Evolutionary conservation across 495 filamentous ascomycete genomes (phyloP), one percentile per base, ranked within the genome.

Genomic region (Xylaria palmicola): DNA sequence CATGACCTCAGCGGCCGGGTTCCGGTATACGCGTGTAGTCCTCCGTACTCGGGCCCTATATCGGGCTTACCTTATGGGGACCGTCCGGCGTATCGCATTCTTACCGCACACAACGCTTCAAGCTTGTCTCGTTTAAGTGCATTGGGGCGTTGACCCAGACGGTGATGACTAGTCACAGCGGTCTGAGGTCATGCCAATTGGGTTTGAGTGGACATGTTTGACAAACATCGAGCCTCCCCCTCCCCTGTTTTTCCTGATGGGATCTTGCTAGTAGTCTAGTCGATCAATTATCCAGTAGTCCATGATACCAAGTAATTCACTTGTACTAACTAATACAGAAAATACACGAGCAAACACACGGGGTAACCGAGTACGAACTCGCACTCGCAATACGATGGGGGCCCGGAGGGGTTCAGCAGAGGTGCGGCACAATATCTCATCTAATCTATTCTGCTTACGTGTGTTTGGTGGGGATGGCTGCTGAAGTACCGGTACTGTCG

Each of bases 401-500:
- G 29, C 9, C 48, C 34, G 6, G 48, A 50, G 26, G 22, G 52
- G 26, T 32, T n/a, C 52, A 27, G 34, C 20, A 30, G 54, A 10
- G 40, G 37, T 57, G 37, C 54, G 36, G 26, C 19, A 30, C 19
- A 45, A 15, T 51, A 48, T 43, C 48, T 52, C 32, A 22, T 40
- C 58, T 49, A 60, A 60, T 60, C 58, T 60, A 27, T 36, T 47
- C 30, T 40, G 59, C 59, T 61, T 61, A 61, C 59, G 59, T 61
- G 59, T 30, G 54, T 61, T 22, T 39, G 30, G 40, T 30, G 50
- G 59, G 50, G 50, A 54, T 29, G 15, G 22, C 45, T 24, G 34
- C 13, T 36, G n/a, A 59, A n/a, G 45, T 59, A 22, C 5, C 44
- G 32, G 22, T 20, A 45, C 24, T 10, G 5, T 20, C 6, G 43